Percentiles rank a stretch among this genome's conserved stretches.
Evolutionary conservation across 1,139 yeast species (phyloP).

Genomic region (Eremothecium sinecaudum): DNA sequence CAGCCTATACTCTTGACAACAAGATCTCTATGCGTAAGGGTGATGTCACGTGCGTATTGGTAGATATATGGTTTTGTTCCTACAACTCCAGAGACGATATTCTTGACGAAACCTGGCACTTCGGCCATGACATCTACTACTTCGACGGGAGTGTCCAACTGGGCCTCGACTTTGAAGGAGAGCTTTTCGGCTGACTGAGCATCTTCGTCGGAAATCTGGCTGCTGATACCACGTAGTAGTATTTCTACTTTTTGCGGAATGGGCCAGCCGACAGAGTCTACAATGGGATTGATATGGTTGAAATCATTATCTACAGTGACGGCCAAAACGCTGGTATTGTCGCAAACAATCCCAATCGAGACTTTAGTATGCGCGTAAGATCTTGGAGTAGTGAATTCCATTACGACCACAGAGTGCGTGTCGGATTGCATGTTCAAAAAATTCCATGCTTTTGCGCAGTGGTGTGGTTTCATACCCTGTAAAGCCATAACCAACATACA

Average conservation of each 20-base stretch:
- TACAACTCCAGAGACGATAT: conserved; percentile 86
- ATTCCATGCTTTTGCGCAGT: conserved; percentile 96
- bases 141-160: conserved; percentile 55
- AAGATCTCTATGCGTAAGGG: conserved; percentile 31
- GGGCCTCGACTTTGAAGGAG: conserved; percentile 43
- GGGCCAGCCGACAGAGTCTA: conserved; percentile 87
- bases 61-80: conserved; percentile 94
- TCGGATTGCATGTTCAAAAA: conserved; percentile 82
- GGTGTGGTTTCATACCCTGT: conserved; percentile 99
- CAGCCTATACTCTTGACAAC: conserved; percentile 54
- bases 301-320: conserved; percentile 61
- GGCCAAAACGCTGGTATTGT: conserved; percentile 52
- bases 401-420: conserved; percentile 63
- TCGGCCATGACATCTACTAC: conserved; percentile 97
- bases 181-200: conserved; percentile 27
- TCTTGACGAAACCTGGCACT: conserved; percentile 87
- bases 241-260: conserved; percentile 65
- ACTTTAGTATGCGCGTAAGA: conserved; percentile 81
- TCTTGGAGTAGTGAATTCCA: conserved; percentile 93
- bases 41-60: conserved; percentile 61
- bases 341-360: conserved; percentile 64
- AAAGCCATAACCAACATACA: conserved; percentile 95
- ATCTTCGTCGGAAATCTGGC: conserved; percentile 35
- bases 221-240: conserved; percentile 42
- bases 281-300: conserved; percentile 47